These are phyloP conservation scores for Corniculantispora saksenae DNA, from an alignment of 2,329 filamentous ascomycete genomes.

Conservation along the genomic window DNA sequence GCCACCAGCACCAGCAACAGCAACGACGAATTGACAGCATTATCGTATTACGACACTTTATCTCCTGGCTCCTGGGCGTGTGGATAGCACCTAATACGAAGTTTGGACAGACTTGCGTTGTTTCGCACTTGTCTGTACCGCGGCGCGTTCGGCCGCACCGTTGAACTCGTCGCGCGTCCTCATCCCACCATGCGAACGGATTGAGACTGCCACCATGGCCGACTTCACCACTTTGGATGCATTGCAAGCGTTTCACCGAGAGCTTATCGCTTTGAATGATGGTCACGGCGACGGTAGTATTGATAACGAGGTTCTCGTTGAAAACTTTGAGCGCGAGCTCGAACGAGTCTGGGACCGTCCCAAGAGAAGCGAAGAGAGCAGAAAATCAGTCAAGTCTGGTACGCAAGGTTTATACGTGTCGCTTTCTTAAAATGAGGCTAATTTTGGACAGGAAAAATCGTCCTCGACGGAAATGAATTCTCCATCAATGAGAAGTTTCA, in stretches of 20 bases:
- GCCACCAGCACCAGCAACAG: conserved; percentile 8
- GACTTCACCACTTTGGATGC: conserved; percentile 71
- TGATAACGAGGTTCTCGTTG: conserved; percentile 68
- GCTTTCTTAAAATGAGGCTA: conserved; percentile 16
- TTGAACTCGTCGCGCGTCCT: conserved; percentile 12
- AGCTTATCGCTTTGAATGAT: conserved; percentile 76
- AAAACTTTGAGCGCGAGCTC: conserved; percentile 71
- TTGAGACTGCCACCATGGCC: conserved; percentile 60
- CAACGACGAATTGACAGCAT: neutral
- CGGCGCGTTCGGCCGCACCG: conserved; percentile 3
- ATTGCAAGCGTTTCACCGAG: conserved; percentile 82
- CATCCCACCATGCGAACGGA: conserved; percentile 48
- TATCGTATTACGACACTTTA: neutral
- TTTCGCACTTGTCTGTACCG: neutral
- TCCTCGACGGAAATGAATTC: conserved; percentile 72
- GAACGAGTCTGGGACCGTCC: conserved; percentile 75
- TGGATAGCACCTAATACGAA: neutral
- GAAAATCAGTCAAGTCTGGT: conserved; percentile 70
- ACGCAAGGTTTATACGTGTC: neutral
- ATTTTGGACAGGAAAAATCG: conserved; percentile 67
- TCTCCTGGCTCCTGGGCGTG: neutral
- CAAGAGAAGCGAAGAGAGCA: conserved; percentile 71
- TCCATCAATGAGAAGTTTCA: conserved; percentile 84
- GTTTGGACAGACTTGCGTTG: neutral
- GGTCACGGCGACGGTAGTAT: conserved; percentile 63